These are phyloP conservation scores for Xylaria sp. DNA, from an alignment of 2,329 filamentous ascomycete genomes.

Conservation along the genomic window DNA sequence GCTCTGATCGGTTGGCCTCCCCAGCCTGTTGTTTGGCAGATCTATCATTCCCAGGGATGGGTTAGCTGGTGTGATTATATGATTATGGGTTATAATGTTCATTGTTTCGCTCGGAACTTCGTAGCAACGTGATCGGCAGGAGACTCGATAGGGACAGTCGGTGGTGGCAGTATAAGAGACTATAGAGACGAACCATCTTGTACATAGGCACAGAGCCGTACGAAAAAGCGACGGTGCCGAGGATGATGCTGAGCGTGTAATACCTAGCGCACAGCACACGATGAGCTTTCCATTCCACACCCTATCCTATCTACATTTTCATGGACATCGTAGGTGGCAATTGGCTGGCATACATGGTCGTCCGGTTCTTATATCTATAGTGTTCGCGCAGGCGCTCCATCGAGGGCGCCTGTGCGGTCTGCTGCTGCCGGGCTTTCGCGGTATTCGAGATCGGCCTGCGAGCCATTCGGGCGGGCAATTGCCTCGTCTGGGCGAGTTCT, in stretches of 20 bases:
- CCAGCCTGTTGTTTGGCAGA: slow-evolving; percentile 89
- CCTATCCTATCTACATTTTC: background rate
- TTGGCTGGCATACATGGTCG: slow-evolving; percentile 65
- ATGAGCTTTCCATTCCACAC: slow-evolving; percentile 38
- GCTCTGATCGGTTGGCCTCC: slow-evolving; percentile 92
- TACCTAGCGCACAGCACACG: slow-evolving; percentile 59
- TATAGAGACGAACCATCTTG: slow-evolving; percentile 73
- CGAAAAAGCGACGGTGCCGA: slow-evolving; percentile 81
- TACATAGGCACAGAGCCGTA: slow-evolving; percentile 89
- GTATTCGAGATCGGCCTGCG: slow-evolving; percentile 45
- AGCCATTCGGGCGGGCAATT: slow-evolving; percentile 32
- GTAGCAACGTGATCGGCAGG: background rate
- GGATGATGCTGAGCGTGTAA: slow-evolving; percentile 80
- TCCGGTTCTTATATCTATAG: slow-evolving; percentile 75
- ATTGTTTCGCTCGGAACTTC: background rate
- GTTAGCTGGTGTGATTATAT: slow-evolving; percentile 25
- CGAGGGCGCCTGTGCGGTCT: slow-evolving; percentile 55
- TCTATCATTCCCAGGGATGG: slow-evolving; percentile 57
- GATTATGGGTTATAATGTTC: too few relatives aligned
- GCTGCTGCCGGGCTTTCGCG: slow-evolving; percentile 38
- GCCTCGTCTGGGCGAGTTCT: slow-evolving; percentile 39
- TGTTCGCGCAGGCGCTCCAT: slow-evolving; percentile 74
- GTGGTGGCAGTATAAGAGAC: slow-evolving; percentile 2
- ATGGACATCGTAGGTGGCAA: background rate
- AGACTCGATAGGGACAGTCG: slow-evolving; percentile 25